These are phyloP conservation scores for Plantago major DNA, from an alignment of 257 asterid genomes.

Conservation along the genomic window DNA sequence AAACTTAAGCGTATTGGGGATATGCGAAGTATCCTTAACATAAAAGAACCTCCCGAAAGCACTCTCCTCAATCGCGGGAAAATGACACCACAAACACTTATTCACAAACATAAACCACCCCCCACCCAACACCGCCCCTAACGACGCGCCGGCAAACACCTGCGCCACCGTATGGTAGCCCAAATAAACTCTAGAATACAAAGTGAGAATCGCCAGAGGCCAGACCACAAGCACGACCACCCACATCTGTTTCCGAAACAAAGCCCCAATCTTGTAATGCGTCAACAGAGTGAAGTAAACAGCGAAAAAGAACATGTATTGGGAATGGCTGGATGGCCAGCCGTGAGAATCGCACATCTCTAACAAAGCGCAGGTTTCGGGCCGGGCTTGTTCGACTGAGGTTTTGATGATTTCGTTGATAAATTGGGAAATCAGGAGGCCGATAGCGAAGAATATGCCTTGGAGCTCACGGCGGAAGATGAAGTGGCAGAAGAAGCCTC, in stretches of 20 bases:
- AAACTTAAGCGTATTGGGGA: constrained; percentile 72
- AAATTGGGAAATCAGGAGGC: constrained; percentile 72
- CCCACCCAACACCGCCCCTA: constrained; percentile 69
- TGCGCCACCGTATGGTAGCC: constrained; percentile 87
- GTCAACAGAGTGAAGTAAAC: constrained; percentile 62
- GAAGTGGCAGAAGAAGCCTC: constrained; percentile 85
- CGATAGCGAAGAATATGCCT: constrained; percentile 76
- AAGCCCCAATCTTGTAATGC: constrained; percentile 38
- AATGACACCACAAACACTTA: constrained; percentile 40
- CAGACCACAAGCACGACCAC: constrained; percentile 53
- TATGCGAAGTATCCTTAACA: constrained; percentile 79
- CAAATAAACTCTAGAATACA: constrained; percentile 79
- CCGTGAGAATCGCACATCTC: constrained; percentile 96
- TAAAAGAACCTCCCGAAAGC: constrained; percentile 46
- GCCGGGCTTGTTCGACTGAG: constrained; percentile 78
- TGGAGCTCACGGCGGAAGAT: constrained; percentile 94
- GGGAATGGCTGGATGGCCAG: constrained; percentile 98
- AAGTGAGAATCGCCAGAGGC: constrained; percentile 75
- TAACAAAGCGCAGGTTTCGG: constrained; percentile 75
- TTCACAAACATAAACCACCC: constrained; percentile 89
- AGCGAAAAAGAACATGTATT: constrained; percentile 85
- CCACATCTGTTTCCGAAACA: constrained; percentile 57
- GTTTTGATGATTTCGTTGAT: constrained; percentile 67
- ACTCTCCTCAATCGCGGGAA: constrained; percentile 79
- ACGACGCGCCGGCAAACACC: constrained; percentile 80